Base-by-base conservation (phyloP, 2,329 filamentous ascomycete genomes). In the Mollisia scopiformis region DNA sequence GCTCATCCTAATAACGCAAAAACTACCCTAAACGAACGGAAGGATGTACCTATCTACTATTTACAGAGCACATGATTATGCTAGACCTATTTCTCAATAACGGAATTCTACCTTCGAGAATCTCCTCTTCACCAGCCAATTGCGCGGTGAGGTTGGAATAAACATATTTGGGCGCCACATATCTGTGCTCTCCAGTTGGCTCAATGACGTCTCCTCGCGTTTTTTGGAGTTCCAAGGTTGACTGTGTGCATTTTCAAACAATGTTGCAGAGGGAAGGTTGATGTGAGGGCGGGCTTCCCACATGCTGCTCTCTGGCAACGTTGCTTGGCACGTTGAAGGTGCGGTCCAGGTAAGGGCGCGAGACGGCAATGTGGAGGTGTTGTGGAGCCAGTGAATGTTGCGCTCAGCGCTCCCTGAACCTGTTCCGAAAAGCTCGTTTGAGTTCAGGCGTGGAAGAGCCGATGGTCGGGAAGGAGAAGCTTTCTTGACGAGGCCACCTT, bases 41-140 rank as follows among this genome's bases (percentile, higher is more conserved):
- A 11, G 28, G 6, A 14, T 43, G 16, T 21, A 43, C n/a, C n/a
- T 41, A 19, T 41, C 37, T 21, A 47, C n/a, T 27, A 47, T 47
- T 13, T 47, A 47, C 43, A 47, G 23, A 47, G 43, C 23, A 47
- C 43, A 47, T 47, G 43, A 47, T 27, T 47, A 47, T 47, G 25
- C 43, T 47, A 47, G 28, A 25, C 23, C n/a, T 14, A 47, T 30
- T 19, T 19, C 11, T 65, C 57, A 69, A 56, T 69, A 69, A 52
- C 63, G 63, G 25, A 68, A 68, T 39, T 66, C 61, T 28, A 69
- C 66, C 37, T 61, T 62, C 8, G 59, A 64, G 19, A 62, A 14
- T 19, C 28, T 50, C 37, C 35, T 63, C 23, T 64, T 59, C 2
- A 65, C 55, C 31, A 71, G 53, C 70, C 69, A 69, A 50, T 68